A percentile compares a stretch with the other conserved stretches of the same genome.
These are phyloP conservation scores for Circinella umbellata DNA, from an alignment of 371 early-diverging fungal genomes.

Conservation along the genomic window DNA sequence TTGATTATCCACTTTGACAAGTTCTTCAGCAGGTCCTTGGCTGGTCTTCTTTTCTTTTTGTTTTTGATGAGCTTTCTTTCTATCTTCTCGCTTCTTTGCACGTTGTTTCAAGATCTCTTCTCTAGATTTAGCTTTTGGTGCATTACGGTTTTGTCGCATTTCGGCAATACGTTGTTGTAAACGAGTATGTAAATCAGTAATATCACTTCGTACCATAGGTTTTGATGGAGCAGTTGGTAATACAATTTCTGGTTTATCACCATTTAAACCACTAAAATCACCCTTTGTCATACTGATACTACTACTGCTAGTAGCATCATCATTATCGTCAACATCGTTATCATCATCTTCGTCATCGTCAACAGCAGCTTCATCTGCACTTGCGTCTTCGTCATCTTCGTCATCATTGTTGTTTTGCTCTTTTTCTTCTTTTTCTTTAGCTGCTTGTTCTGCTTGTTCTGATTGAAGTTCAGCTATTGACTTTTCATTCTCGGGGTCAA, in stretches of 20 bases:
- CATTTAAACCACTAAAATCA: slow-evolving; percentile 34
- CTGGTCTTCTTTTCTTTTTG: slow-evolving; percentile 64
- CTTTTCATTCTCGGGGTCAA: slow-evolving; percentile 58
- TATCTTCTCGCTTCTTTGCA: slow-evolving; percentile 75
- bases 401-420: slow-evolving; percentile 30
- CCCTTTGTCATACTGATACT: slow-evolving; percentile 31
- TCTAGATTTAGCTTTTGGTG: slow-evolving; percentile 73
- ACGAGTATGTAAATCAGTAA: slow-evolving; percentile 71
- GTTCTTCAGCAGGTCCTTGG: slow-evolving; percentile 52
- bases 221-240: slow-evolving; percentile 11
- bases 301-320: slow-evolving; percentile 31
- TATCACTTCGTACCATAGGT: slow-evolving; percentile 54
- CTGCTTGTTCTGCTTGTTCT: slow-evolving; percentile 38
- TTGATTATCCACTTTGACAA: slow-evolving; percentile 48
- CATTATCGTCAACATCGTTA: slow-evolving; percentile 36
- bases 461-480: slow-evolving; percentile 56
- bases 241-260: slow-evolving; percentile 12
- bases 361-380: slow-evolving; percentile 26
- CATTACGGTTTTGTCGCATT: slow-evolving; percentile 61
- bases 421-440: slow-evolving; percentile 19
- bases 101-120: slow-evolving; percentile 81
- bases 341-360: slow-evolving; percentile 40
- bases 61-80: slow-evolving; percentile 70
- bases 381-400: slow-evolving; percentile 34
- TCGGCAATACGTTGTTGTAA: slow-evolving; percentile 74